Base-by-base conservation (phyloP, 805 yeast genomes). In the Candida nonsorbophila region DNA sequence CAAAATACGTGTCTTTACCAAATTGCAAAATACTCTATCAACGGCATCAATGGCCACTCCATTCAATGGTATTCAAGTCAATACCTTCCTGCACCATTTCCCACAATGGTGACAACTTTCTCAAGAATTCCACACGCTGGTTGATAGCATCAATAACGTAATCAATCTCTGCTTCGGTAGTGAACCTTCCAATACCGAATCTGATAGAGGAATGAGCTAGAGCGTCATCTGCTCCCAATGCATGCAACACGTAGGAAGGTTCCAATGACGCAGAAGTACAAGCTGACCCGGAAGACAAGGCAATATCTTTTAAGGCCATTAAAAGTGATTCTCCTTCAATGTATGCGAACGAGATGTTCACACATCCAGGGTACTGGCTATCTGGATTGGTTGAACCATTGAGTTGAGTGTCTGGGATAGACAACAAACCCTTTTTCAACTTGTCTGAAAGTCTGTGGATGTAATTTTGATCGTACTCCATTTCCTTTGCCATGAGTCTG, bases 31-130 rank as follows among this genome's bases (percentile, higher is more conserved):
- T 22, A 22, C 24, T 22, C 7, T 22, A 12, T 15, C 17, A 19
- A 16, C 10, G 9, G 13, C n/a, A 11, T 58, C 58, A 92, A 62
- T 92, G 98, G 42, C 96, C 97, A 36, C 95, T 84, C 98, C 98
- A 92, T 65, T 92, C 94, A 49, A 92, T 92, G 19, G 94, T 73
- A 50, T 82, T 74, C 55, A 92, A 69, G 53, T 92, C 98, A 49
- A 92, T 90, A 44, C 98, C 98, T 43, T 92, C 97, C 61, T 92
- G 95, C 34, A 86, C 95, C 97, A 92, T 88, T 66, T 92, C 98
- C 97, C 97, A 92, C 47, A 92, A 69, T 27, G 98, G 98, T 34
- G 92, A 79, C 62, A 92, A 70, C 51, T 87, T 90, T 61, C 98
- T 77, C 53, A 92, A 72, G 62, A 86, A 86, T 40, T 79, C 80